Conservation (phyloP, 371 early-diverging fungal genomes). For the Rhizopus stolonifer region DNA sequence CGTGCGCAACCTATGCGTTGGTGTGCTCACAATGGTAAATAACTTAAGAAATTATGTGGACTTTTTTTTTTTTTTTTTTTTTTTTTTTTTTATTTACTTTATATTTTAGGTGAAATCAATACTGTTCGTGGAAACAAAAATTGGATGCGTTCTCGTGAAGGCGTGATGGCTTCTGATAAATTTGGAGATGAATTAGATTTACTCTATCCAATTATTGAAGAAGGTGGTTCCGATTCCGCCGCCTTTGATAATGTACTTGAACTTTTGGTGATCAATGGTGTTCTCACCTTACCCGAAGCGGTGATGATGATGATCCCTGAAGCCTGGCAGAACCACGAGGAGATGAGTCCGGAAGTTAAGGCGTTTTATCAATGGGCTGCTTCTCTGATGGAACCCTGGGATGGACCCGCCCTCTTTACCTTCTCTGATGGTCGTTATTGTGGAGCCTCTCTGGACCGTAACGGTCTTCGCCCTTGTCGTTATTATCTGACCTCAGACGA, state of each 20-base stretch:
- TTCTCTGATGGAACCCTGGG: slow-evolving; percentile 97
- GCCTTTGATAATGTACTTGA: slow-evolving; percentile 97
- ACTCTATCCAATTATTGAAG: slow-evolving; percentile 93
- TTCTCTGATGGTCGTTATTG: slow-evolving; percentile 96
- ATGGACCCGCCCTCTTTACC: slow-evolving; percentile 98
- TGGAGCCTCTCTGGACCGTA: slow-evolving; percentile 94
- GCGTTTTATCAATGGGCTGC: slow-evolving; percentile 97
- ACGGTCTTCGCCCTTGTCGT: slow-evolving; percentile 96
- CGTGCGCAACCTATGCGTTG: slow-evolving; percentile 96
- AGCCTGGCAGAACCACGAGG: slow-evolving; percentile 91
- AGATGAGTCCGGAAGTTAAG: slow-evolving; percentile 83
- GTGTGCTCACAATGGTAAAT: slow-evolving; percentile 95
- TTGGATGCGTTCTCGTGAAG: slow-evolving; percentile 98
- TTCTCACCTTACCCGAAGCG: slow-evolving; percentile 89
- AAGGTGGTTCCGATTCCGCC: slow-evolving; percentile 93
- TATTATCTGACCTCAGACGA: slow-evolving; percentile 91
- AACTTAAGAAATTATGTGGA: too few species aligned
- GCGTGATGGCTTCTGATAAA: slow-evolving; percentile 80
- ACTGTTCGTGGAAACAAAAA: slow-evolving; percentile 97
- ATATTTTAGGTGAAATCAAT: slow-evolving; percentile 92
- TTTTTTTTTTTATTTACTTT: too few species aligned
- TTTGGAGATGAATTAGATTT: slow-evolving; percentile 80
- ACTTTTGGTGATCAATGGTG: slow-evolving; percentile 87
- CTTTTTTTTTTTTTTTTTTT: too few species aligned
- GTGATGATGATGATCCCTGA: slow-evolving; percentile 98